Evolutionary conservation across 2,329 filamentous ascomycete species (phyloP).

Genomic region (Dissoconium aciculare): DNA sequence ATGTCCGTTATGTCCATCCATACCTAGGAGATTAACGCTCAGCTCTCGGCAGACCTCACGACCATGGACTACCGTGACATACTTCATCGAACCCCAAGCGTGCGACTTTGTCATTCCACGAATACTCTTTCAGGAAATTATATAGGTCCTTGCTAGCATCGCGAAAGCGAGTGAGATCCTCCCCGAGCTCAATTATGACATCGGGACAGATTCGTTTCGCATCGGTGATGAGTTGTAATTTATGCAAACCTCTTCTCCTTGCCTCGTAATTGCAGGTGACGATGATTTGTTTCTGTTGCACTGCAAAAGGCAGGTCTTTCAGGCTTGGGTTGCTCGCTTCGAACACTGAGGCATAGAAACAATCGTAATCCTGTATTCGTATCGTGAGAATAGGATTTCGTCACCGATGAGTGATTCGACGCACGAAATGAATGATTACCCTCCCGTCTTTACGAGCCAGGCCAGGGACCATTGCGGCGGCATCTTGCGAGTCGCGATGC

Average conservation of each 20-base stretch:
- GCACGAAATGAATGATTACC: conserved; percentile 69
- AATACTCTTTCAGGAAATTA: conserved; percentile 52
- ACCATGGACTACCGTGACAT: conserved; percentile 3
- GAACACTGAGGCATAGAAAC: conserved; percentile 87
- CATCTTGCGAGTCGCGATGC: no score
- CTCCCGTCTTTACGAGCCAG: conserved; percentile 43
- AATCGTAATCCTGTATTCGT: conserved; percentile 70
- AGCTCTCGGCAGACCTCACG: background rate
- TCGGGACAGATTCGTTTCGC: conserved; percentile 70
- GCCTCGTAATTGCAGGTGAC: conserved; percentile 93
- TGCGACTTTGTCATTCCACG: conserved; percentile 68
- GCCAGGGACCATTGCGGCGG: no score
- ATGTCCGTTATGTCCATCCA: conserved; percentile 76
- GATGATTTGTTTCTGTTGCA: conserved; percentile 84
- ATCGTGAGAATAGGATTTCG: no score
- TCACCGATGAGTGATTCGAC: conserved; percentile 17
- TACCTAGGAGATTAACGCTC: conserved; percentile 27
- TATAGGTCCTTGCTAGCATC: conserved; percentile 74
- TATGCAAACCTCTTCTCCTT: conserved; percentile 52
- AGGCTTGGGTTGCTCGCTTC: conserved; percentile 66
- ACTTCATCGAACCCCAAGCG: conserved; percentile 85
- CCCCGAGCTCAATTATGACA: conserved; percentile 69
- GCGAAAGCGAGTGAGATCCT: conserved; percentile 73
- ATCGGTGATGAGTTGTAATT: conserved; percentile 73
- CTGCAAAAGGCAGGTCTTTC: conserved; percentile 58